Percentiles rank a stretch among this genome's conserved stretches.
These are phyloP conservation scores for Acer campestre DNA, from an alignment of 345 rosid genomes.

Conservation along the genomic window DNA sequence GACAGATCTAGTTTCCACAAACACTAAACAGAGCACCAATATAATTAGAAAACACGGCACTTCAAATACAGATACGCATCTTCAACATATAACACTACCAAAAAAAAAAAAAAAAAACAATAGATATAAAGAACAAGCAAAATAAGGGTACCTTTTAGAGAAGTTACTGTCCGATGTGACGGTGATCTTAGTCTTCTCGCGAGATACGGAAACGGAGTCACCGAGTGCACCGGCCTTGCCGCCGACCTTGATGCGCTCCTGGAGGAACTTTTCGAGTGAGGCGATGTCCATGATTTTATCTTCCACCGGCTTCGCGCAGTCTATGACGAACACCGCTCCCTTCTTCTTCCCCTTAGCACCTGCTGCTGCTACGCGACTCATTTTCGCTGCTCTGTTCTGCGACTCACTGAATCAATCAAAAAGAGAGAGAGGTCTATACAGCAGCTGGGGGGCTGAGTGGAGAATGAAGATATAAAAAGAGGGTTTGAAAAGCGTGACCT, in stretches of 20 bases:
- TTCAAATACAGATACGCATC: background rate
- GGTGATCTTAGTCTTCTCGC: slow-evolving; percentile 55
- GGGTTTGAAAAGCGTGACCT: background rate
- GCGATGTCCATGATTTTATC: slow-evolving; percentile 83
- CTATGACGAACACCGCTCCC: slow-evolving; percentile 55
- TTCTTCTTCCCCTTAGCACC: slow-evolving; percentile 61
- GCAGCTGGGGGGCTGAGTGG: background rate
- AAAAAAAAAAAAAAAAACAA: background rate
- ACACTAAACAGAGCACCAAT: background rate
- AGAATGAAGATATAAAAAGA: slow-evolving; percentile 4
- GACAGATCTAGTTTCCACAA: slow-evolving; percentile 6
- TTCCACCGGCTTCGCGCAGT: slow-evolving; percentile 76
- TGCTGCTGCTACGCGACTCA: slow-evolving; percentile 36
- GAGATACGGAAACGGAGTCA: slow-evolving; percentile 49
- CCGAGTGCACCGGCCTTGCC: slow-evolving; percentile 87
- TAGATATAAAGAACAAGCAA: background rate
- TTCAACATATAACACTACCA: background rate
- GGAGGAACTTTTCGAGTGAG: slow-evolving; percentile 79
- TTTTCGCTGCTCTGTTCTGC: slow-evolving; percentile 8
- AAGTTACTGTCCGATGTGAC: slow-evolving; percentile 61
- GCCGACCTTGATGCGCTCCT: slow-evolving; percentile 81
- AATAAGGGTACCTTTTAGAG: slow-evolving; percentile 59
- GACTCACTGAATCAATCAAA: background rate
- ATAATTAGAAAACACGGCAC: background rate
- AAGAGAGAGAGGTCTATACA: background rate